phyloP scores from a whole-genome alignment of 192 early-diverging fungal genomes.

The Entomortierella beljakovae region DNA sequence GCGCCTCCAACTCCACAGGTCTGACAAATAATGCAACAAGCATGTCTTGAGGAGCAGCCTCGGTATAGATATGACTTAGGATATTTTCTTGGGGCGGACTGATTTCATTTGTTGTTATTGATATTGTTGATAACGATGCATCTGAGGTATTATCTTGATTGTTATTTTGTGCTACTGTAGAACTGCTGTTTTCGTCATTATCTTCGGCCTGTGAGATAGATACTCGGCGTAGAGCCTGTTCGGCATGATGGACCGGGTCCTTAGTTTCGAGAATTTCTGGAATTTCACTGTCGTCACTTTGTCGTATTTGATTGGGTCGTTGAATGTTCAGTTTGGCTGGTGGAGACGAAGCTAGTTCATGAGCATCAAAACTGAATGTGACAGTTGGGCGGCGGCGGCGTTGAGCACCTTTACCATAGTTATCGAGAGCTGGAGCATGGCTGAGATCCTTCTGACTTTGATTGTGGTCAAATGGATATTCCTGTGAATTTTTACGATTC shows the following conservation, averaged over 20 bases:
- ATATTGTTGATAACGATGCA: background rate
- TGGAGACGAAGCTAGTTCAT: background rate
- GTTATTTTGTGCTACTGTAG: background rate
- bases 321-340: slow-evolving; percentile 1
- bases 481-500: slow-evolving; percentile 37
- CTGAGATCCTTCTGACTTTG: slow-evolving; percentile 11
- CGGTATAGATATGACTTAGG: slow-evolving; percentile 17
- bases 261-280: background rate
- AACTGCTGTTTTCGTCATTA: background rate
- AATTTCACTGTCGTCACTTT: background rate
- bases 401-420: slow-evolving; percentile 16
- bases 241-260: slow-evolving; percentile 3
- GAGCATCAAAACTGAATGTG: slow-evolving; percentile 25
- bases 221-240: slow-evolving; percentile 27
- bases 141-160: background rate
- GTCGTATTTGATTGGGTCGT: background rate
- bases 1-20: slow-evolving; percentile 37
- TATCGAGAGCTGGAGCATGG: background rate
- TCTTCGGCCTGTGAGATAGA: slow-evolving; percentile 17
- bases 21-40: slow-evolving; percentile 41
- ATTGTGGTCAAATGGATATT: slow-evolving; percentile 15
- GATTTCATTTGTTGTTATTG: background rate
- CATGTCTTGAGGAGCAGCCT: slow-evolving; percentile 30
- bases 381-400: slow-evolving; percentile 38
- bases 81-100: slow-evolving; percentile 24